Base-by-base conservation (phyloP, 306 rosid species). In the Rubus idaeus region DNA sequence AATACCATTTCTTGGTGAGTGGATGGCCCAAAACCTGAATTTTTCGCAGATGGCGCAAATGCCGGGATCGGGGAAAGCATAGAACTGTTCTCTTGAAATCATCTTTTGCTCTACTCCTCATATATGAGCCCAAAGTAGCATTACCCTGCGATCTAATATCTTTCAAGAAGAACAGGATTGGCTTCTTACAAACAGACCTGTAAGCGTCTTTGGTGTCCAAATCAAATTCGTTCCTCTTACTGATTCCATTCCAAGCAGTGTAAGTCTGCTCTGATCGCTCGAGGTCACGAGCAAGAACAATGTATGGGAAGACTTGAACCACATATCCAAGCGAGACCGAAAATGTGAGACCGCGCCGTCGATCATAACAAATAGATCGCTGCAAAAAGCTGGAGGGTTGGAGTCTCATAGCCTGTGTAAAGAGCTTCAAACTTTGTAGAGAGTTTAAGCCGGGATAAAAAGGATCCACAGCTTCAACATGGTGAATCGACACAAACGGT, bases 401-500 rank as follows among this genome's bases (percentile, higher is more conserved):
- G 62, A 84, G 84, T 78, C 77, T 82, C 92, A 91, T 89, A 79
- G 94, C 91, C 82, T 86, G 86, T 4, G 86, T 80, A 71, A 91
- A 89, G 76, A 84, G 97, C 77, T 83, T 85, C 84, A 89, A 80
- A 85, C 94, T 89, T 42, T 88, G 86, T 77, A 89, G 60, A 80
- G 92, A 83, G 82, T 79, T 86, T 73, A 86, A 75, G 42, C 94
- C 88, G 42, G 94, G 97, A 77, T 87, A 91, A 66, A 91, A 78
- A 71, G 97, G 92, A 70, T 89, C 83, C 23, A 89, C 87, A 21
- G 88, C 94, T 84, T 88, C 97, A 70, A 91, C 86, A 85, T 91
- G 97, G 78, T 89, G 97, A 78, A 91, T 82, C 16, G 94, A 91
- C 68, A 91, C 88, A 86, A 91, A 89, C 10, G 94, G 97, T 67